Evolutionary conservation across 2,329 filamentous ascomycete genomes (phyloP), one percentile per base, ranked within the genome.

Genomic region (Alternaria sp.): DNA sequence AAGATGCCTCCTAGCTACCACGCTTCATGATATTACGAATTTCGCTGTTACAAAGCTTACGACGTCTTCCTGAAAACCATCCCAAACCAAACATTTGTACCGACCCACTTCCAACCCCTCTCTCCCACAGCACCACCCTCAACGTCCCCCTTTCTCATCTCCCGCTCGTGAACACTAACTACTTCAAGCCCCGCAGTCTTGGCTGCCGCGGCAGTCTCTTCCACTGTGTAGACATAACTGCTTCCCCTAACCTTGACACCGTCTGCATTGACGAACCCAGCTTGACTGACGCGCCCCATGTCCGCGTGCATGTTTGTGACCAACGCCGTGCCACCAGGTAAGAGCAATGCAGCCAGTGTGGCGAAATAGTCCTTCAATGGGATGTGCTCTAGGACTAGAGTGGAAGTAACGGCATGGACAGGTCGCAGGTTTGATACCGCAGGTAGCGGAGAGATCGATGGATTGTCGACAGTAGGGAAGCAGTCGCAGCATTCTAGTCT

Each of bases 241-340:
- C 78, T 82, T 1, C 87, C 87, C 50, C 87, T 80, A 15, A 91
- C 83, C 79, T 91, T 90, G 5, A 79, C 68, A 1, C 72, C 78
- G 1, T 84, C 83, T 18, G 76, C 78, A 7, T 88, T 86, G 12
- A 87, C 81, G 70, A 91, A 91, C 0, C 89, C 89, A 0, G 89
- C 89, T 71, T 89, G 87, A 25, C 84, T 86, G 15, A 84, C 81
- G 14, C 66, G 65, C 1, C 88, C 88, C 88, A 91, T 90, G 4
- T 90, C 86, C 2, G 83, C 77, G 73, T 91, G 89, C 89, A 91
- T 91, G 70, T 90, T 91, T 1, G 88, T 90, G n/a, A 91, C 71
- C 10, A 90, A 79, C 6, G 89, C 78, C 51, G 84, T 76, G 0
- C 85, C 88, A 0, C 83, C 83, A 0, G 80, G 78, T 3, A 67